phyloP scores from a whole-genome alignment of 73 alveolate genomes.

The Tetrahymena thermophila region DNA sequence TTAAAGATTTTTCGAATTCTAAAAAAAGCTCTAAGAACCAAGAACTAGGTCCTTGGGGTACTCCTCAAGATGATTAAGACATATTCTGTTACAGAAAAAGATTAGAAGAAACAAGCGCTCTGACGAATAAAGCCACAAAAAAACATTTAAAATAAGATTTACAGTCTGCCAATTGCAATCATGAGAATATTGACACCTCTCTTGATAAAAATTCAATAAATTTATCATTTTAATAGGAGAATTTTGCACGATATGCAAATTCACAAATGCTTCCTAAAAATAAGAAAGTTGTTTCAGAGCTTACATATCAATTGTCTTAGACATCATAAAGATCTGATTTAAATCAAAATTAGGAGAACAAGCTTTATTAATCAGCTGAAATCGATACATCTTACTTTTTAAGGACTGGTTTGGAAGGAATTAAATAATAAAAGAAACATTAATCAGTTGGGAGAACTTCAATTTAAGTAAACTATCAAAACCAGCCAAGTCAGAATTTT shows the following conservation, averaged over 20 bases:
- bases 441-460: not conserved
- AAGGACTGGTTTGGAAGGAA: not conserved
- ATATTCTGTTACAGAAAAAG: not conserved
- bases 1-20: not conserved
- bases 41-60: not conserved
- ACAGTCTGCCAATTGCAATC: not conserved
- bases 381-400: not conserved
- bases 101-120: not conserved
- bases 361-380: not conserved
- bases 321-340: not conserved
- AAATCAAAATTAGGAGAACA: not conserved
- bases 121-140: not conserved
- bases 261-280: not conserved
- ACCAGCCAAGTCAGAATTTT: not conserved
- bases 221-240: not conserved
- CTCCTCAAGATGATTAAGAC: not conserved
- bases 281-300: not conserved
- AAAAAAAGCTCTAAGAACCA: not conserved
- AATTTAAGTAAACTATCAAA: no score
- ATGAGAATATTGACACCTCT: not conserved
- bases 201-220: not conserved
- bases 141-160: not conserved
- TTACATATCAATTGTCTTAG: not conserved
- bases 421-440: not conserved
- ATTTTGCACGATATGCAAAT: not conserved